A percentile compares a stretch with the other conserved stretches of the same genome.
These are phyloP conservation scores for Monosporascus ibericus DNA, from an alignment of 2,329 filamentous ascomycete genomes.

Conservation along the genomic window DNA sequence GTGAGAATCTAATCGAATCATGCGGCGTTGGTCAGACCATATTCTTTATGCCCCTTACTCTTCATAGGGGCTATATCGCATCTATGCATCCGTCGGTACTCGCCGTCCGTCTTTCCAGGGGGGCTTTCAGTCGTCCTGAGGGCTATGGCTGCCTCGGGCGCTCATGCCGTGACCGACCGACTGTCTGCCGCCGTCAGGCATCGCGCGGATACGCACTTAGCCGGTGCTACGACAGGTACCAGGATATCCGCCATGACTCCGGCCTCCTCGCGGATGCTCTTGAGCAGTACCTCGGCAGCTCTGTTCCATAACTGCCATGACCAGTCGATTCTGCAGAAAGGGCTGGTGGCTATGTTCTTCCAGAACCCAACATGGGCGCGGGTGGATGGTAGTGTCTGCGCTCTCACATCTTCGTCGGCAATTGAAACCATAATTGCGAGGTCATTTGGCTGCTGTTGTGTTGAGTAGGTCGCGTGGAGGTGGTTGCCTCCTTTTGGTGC, in stretches of 20 bases:
- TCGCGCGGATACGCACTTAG: neutral
- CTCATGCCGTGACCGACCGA: neutral
- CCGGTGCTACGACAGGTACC: neutral
- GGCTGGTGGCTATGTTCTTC: no score
- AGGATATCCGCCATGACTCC: neutral
- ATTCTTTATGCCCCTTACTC: no score
- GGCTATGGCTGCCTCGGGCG: neutral
- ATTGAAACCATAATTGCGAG: no score
- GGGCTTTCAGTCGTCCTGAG: neutral
- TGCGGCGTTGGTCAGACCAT: no score
- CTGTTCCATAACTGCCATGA: neutral
- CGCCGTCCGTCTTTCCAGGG: neutral
- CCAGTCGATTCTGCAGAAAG: neutral
- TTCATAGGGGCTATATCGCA: no score
- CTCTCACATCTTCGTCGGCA: no score
- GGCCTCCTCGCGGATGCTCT: neutral
- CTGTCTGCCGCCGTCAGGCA: neutral
- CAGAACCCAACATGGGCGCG: no score
- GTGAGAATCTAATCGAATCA: no score
- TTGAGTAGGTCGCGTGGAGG: no score
- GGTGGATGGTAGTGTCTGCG: no score
- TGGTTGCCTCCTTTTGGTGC: neutral
- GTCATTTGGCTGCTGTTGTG: no score
- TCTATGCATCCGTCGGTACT: neutral
- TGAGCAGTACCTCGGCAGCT: neutral